Conservation (phyloP, 106 monocot species). For the Phalaenopsis equestris region DNA sequence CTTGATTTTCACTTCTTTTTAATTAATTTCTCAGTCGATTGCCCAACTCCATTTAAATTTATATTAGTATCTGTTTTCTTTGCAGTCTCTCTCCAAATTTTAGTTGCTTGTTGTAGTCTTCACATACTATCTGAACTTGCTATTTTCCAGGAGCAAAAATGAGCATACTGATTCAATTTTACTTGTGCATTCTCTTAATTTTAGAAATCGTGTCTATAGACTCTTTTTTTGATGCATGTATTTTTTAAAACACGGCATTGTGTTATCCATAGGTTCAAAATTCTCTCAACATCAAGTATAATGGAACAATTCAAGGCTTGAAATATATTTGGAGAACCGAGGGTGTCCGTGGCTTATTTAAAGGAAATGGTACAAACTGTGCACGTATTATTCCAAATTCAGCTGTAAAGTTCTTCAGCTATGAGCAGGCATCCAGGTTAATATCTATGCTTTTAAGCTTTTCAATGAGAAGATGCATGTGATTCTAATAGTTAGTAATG, state of each 20-base stretch:
- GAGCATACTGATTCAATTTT: neutral
- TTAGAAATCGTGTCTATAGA: neutral
- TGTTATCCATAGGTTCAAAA: slow-evolving; percentile 44
- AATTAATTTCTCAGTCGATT: neutral
- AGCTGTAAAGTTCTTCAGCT: slow-evolving; percentile 71
- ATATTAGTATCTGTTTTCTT: neutral
- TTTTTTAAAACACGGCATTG: neutral
- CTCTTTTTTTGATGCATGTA: neutral
- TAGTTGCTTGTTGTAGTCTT: neutral
- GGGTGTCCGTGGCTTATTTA: slow-evolving; percentile 57
- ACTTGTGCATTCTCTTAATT: neutral
- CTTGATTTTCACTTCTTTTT: neutral
- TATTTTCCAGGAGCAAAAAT: neutral
- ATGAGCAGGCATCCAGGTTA: slow-evolving; percentile 62
- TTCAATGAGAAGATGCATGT: neutral
- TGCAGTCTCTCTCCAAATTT: neutral
- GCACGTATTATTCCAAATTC: slow-evolving; percentile 70
- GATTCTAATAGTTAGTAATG: neutral
- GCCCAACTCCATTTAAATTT: neutral
- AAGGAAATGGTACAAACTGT: slow-evolving; percentile 75
- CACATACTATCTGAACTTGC: neutral
- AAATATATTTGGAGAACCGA: slow-evolving; percentile 72
- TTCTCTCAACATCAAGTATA: slow-evolving; percentile 56
- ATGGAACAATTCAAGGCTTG: slow-evolving; percentile 60
- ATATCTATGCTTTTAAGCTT: slow-evolving; percentile 4